Conservation (phyloP, 23 red algal genomes). For the Gracilaria gracilis region DNA sequence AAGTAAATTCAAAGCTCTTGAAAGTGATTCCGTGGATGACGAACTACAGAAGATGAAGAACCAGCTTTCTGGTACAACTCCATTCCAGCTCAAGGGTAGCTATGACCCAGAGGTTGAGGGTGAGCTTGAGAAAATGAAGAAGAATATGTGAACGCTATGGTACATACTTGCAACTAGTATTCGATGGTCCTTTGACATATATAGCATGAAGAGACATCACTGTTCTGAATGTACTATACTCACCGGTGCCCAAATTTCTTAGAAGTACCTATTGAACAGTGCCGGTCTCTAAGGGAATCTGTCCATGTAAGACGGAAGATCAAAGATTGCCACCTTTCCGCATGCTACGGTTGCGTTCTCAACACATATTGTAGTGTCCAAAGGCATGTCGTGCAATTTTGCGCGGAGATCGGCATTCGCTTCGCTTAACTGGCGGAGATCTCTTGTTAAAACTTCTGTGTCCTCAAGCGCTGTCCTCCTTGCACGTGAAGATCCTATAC, state of each 20-base stretch:
- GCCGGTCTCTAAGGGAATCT: neutral
- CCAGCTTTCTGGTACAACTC: constrained; percentile 50
- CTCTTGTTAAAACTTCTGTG: constrained; percentile 48
- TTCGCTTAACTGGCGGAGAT: constrained; percentile 28
- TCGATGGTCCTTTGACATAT: neutral
- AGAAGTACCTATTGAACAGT: neutral
- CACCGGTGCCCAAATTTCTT: neutral
- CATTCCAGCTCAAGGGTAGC: constrained; percentile 56
- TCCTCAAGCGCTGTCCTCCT: constrained; percentile 18
- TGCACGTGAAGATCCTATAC: neutral
- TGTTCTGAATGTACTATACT: neutral
- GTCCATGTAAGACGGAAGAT: constrained; percentile 43
- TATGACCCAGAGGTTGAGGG: constrained; percentile 85
- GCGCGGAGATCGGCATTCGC: constrained; percentile 2
- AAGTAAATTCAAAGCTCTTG: constrained; percentile 93
- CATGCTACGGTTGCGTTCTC: constrained; percentile 31
- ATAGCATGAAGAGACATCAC: neutral
- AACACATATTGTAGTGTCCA: constrained; percentile 5
- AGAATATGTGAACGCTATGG: constrained; percentile 30
- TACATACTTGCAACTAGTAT: neutral
- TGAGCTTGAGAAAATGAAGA: constrained; percentile 90
- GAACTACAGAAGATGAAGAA: constrained; percentile 93
- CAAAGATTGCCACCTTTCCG: constrained; percentile 51
- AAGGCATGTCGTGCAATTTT: constrained; percentile 49
- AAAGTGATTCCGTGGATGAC: constrained; percentile 90